A percentile compares a stretch with the other conserved stretches of the same genome.
phyloP scores from a whole-genome alignment of 176 grass and related monocot species.

The Phragmites australis region DNA sequence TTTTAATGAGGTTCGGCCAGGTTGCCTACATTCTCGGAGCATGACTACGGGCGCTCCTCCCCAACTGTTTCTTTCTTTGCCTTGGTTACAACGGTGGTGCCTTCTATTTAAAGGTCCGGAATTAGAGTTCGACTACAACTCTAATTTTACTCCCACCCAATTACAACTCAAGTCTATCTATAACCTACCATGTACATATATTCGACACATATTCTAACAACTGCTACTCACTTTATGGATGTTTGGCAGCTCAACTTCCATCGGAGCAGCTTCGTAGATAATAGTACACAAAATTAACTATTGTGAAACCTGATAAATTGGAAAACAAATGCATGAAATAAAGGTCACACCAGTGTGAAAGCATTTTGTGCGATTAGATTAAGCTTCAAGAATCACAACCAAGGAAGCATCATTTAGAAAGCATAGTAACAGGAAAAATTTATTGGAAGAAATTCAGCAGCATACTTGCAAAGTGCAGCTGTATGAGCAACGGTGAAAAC shows the following conservation, averaged over 20 bases:
- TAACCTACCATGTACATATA: too few relatives aligned
- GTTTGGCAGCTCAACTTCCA: constrained; percentile 55
- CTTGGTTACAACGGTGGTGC: too few relatives aligned
- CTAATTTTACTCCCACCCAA: too few relatives aligned
- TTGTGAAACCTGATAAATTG: constrained; percentile 36
- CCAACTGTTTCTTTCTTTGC: too few relatives aligned
- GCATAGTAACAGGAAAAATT: not conserved
- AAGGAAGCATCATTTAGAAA: constrained; percentile 8
- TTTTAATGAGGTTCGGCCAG: too few relatives aligned
- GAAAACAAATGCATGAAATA: constrained; percentile 19
- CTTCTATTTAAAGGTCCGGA: too few relatives aligned
- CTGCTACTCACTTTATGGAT: constrained; percentile 57
- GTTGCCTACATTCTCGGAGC: too few relatives aligned
- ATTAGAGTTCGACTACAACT: too few relatives aligned
- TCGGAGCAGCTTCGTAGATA: constrained; percentile 36
- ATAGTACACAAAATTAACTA: constrained; percentile 38
- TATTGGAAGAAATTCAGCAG: not conserved
- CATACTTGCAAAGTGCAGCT: not conserved
- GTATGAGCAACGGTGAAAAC: not conserved
- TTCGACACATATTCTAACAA: too few relatives aligned
- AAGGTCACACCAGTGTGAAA: constrained; percentile 20
- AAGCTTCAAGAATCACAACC: constrained; percentile 10
- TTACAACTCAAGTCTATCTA: too few relatives aligned
- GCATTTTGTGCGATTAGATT: constrained; percentile 22
- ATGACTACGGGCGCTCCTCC: too few relatives aligned